These are phyloP conservation scores for Lactifluus hygrophoroides DNA, from an alignment of 768 basidiomycete species.

Conservation along the genomic window DNA sequence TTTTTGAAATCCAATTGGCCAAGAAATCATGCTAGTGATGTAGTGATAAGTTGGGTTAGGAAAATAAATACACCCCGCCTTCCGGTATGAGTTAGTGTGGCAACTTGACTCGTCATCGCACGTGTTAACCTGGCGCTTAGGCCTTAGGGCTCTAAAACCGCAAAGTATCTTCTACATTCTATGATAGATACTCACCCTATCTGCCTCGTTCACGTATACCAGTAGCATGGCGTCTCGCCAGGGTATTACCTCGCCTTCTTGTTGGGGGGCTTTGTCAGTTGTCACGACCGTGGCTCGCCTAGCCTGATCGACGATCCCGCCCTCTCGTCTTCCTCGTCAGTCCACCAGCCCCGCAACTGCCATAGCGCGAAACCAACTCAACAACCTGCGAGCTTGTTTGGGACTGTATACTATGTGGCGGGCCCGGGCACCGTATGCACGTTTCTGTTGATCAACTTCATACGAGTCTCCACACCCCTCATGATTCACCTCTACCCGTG, in stretches of 20 bases:
- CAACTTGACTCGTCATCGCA: no score
- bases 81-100: no score
- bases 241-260: constrained; percentile 94
- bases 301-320: constrained; percentile 66
- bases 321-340: constrained; percentile 61
- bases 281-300: constrained; percentile 78
- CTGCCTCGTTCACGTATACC: neutral
- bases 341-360: constrained; percentile 12
- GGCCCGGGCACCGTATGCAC: constrained; percentile 61
- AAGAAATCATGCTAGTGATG: no score
- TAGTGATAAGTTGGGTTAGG: no score
- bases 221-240: constrained; percentile 87
- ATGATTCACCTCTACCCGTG: constrained; percentile 73
- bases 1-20: no score
- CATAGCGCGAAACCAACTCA: constrained; percentile 16
- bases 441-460: constrained; percentile 69
- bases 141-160: no score
- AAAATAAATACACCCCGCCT: no score
- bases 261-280: constrained; percentile 78
- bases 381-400: constrained; percentile 39
- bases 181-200: neutral
- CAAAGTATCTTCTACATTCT: neutral
- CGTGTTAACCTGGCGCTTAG: no score
- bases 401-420: constrained; percentile 65
- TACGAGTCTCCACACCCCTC: constrained; percentile 77